Evolutionary conservation across 768 basidiomycete species (phyloP).

Genomic region (Lentinus tigrinus): DNA sequence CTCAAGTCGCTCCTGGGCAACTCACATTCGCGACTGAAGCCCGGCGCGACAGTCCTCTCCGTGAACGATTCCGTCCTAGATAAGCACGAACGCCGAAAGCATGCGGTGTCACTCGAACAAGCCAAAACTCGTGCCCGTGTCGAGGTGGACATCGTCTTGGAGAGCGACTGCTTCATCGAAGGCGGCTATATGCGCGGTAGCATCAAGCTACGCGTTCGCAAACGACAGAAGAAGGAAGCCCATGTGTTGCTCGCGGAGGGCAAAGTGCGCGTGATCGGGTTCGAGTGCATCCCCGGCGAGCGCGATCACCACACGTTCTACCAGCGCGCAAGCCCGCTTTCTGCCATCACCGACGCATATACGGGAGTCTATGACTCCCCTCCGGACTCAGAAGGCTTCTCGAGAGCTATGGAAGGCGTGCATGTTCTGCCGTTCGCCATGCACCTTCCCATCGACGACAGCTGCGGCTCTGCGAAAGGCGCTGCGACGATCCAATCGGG

Average conservation of each 20-base stretch:
- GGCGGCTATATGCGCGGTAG: slow-evolving; percentile 71
- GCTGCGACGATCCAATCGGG: slow-evolving; percentile 51
- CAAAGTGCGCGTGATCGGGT: slow-evolving; percentile 82
- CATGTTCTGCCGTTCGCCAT: slow-evolving; percentile 75
- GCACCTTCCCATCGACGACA: slow-evolving; percentile 55
- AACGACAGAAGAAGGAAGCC: slow-evolving; percentile 52
- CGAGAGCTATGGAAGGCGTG: slow-evolving; percentile 59
- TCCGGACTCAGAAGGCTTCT: slow-evolving; percentile 61
- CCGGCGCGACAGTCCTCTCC: slow-evolving; percentile 46
- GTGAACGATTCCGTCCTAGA: slow-evolving; percentile 6
- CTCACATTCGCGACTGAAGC: slow-evolving; percentile 52
- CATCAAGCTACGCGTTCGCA: slow-evolving; percentile 63
- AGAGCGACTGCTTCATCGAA: slow-evolving; percentile 75
- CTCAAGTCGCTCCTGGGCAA: slow-evolving; percentile 65
- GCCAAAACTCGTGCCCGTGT: slow-evolving; percentile 74
- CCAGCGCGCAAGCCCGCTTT: slow-evolving; percentile 61
- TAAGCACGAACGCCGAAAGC: not conserved
- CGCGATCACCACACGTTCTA: slow-evolving; percentile 78
- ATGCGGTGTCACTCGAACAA: slow-evolving; percentile 58
- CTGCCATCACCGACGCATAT: slow-evolving; percentile 46
- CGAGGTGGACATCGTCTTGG: slow-evolving; percentile 77
- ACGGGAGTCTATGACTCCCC: slow-evolving; percentile 43
- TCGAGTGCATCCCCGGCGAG: slow-evolving; percentile 65
- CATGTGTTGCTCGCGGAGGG: slow-evolving; percentile 67
- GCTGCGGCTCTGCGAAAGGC: slow-evolving; percentile 59